A percentile compares a stretch with the other conserved stretches of the same genome.
Conservation (phyloP, 805 yeast genomes). For the Kuraishia molischiana region DNA sequence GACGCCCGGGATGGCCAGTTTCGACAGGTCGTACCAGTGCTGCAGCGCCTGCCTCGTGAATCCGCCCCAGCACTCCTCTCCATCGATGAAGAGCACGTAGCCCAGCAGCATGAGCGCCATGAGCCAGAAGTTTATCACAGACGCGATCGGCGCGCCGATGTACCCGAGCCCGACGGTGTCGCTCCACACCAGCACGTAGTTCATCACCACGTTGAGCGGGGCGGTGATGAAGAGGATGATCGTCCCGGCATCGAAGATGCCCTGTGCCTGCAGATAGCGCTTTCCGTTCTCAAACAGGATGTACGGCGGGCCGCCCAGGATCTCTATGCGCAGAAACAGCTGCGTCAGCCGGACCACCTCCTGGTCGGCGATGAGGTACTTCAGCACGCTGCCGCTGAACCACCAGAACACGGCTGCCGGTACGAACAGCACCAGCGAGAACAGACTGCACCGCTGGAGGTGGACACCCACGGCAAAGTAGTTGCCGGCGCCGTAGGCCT, state of each 20-base stretch:
- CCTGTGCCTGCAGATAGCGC: constrained; percentile 69
- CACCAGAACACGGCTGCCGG: constrained; percentile 61
- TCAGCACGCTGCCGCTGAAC: constrained; percentile 38
- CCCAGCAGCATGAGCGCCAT: constrained; percentile 47
- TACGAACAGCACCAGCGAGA: constrained; percentile 45
- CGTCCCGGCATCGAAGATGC: constrained; percentile 72
- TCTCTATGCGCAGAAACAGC: constrained; percentile 40
- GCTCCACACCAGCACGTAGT: constrained; percentile 61
- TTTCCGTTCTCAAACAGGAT: constrained; percentile 63
- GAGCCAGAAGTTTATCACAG: constrained; percentile 60
- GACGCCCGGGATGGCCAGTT: constrained; percentile 42
- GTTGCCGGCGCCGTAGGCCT: constrained; percentile 65
- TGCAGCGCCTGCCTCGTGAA: constrained; percentile 23
- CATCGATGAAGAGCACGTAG: constrained; percentile 53
- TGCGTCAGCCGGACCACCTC: constrained; percentile 44
- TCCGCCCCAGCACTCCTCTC: constrained; percentile 66
- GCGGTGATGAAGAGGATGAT: constrained; percentile 58
- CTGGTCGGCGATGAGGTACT: constrained; percentile 32
- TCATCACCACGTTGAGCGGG: constrained; percentile 58
- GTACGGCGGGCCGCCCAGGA: constrained; percentile 68
- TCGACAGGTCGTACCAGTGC: constrained; percentile 29
- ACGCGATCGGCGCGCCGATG: constrained; percentile 69
- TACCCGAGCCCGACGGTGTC: constrained; percentile 41
- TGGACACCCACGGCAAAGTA: constrained; percentile 57
- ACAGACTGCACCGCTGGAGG: constrained; percentile 54